Evolutionary conservation across 1,284 basidiomycete genomes (phyloP).

Genomic region (Puccinia hordei): DNA sequence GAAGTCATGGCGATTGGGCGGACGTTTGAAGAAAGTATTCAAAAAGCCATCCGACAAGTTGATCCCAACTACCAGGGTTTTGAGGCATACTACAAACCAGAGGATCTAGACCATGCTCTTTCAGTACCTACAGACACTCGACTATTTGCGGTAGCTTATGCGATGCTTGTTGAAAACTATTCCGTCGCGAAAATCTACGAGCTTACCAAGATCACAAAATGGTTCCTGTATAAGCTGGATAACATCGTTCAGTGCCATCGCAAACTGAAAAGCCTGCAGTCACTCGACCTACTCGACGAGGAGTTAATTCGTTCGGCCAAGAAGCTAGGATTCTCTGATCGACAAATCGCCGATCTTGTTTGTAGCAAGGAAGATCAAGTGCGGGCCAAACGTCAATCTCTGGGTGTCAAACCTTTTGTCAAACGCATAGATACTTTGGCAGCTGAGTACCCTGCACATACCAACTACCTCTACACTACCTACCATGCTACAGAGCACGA

Average conservation of each 20-base stretch:
- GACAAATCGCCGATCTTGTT: conserved; percentile 78
- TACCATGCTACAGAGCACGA: conserved; percentile 98
- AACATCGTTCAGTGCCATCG: conserved; percentile 88
- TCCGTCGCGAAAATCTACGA: conserved; percentile 86
- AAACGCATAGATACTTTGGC: conserved; percentile 99
- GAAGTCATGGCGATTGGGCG: conserved; percentile 99
- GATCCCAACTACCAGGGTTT: conserved; percentile 77
- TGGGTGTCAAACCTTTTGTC: conserved; percentile 91
- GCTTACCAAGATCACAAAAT: conserved; percentile 93
- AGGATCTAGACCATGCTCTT: conserved; percentile 79
- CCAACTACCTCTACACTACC: conserved; percentile 99
- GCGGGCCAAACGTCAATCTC: conserved; percentile 79
- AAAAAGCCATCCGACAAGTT: conserved; percentile 97
- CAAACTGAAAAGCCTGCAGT: conserved; percentile 70
- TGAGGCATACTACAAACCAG: conserved; percentile 71
- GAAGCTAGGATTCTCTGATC: conserved; percentile 89
- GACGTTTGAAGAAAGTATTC: conserved; percentile 97
- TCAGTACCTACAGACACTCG: conserved; percentile 80
- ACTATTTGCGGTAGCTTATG: conserved; percentile 94
- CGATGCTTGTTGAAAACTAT: conserved; percentile 92
- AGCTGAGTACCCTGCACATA: conserved; percentile 97
- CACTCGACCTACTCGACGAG: conserved; percentile 66
- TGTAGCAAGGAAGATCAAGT: conserved; percentile 73
- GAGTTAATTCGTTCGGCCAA: conserved; percentile 77
- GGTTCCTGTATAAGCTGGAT: conserved; percentile 98